Base-by-base conservation (phyloP, 176 grass and related monocot genomes). In the Bromus sterilis region DNA sequence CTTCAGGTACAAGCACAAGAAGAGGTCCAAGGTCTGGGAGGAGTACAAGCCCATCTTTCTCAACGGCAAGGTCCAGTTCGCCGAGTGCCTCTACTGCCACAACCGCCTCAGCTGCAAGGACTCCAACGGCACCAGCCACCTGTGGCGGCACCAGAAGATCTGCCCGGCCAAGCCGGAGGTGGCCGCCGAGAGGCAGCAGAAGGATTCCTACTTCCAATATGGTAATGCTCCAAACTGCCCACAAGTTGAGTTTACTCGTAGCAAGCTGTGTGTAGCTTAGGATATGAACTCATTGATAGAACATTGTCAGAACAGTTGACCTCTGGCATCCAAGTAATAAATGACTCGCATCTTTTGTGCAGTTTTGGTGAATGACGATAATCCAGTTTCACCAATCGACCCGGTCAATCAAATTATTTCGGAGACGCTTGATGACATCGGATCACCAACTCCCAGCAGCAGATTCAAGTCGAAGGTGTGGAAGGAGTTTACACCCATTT, bases 401-500 rank as follows among this genome's bases (percentile, higher is more conserved):
- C 73, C 74, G 0, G 74, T 56, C 9, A 74, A 60, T 49, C 74
- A 73, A 23, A 74, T 86, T 49, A 74, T 82, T 20, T 44, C 78
- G 0, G 83, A 74, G 57, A 74, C 83, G 4, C 44, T 90, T 49
- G 79, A 49, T 1, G 74, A 86, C 36, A 82, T 82, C 10, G 77
- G 34, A 23, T 74, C 73, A 16, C 44, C 46, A n/a, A 74, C 63
- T 67, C 78, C 83, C 24, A 86, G 67, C 24, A 86, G 67, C 58
- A 90, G 79, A 90, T 90, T 90, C 83, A 90, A 82, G 68, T 90
- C 88, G 0, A 90, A 86, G 83, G 88, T 90, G 58, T 90, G 88
- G 88, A 90, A 60, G 33, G 88, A 90, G 66, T 90, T 90, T 51
- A 60, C 9, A 11, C 83, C 88, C 15, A 57, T 86, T 68, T 86